Evolutionary conservation across 1,284 basidiomycete species (phyloP).

Genomic region (Polyporus tsugae): DNA sequence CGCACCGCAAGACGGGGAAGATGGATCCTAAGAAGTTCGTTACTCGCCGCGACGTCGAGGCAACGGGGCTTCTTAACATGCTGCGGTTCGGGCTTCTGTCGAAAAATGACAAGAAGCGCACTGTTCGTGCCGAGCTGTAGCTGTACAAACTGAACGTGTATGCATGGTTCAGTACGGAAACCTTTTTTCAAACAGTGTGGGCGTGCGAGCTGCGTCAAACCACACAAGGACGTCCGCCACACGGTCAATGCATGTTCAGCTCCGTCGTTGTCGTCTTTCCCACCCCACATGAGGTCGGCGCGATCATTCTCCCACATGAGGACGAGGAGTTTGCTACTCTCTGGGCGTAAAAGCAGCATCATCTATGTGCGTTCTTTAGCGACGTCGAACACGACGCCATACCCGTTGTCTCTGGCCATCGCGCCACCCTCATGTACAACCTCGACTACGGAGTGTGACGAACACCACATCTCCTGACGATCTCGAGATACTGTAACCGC

Average conservation of each 20-base stretch:
- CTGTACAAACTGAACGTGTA: constrained; percentile 47
- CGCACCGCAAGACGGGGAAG: constrained; percentile 30
- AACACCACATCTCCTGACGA: background rate
- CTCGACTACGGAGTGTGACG: constrained; percentile 35
- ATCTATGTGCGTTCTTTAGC: constrained; percentile 51
- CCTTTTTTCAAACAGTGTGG: constrained; percentile 39
- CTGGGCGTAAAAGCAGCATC: constrained; percentile 30
- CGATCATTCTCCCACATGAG: constrained; percentile 45
- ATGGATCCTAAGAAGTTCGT: constrained; percentile 36
- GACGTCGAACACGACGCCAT: constrained; percentile 56
- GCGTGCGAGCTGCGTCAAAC: constrained; percentile 50
- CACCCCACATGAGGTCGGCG: constrained; percentile 50
- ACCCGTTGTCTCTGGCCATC: constrained; percentile 48
- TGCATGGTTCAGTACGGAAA: constrained; percentile 14
- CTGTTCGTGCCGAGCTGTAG: constrained; percentile 38
- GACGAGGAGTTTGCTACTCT: constrained; percentile 37
- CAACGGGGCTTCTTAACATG: constrained; percentile 33
- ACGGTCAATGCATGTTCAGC: constrained; percentile 49
- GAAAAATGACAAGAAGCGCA: constrained; percentile 23
- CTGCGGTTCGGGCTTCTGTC: constrained; percentile 36
- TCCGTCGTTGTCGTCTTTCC: constrained; percentile 53
- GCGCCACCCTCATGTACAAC: constrained; percentile 54
- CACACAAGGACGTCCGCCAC: constrained; percentile 51
- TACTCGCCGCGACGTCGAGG: constrained; percentile 38
- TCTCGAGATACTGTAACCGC: constrained; percentile 12